Evolutionary conservation across 176 grass and related monocot species (phyloP).

Genomic region (Typha latifolia): DNA sequence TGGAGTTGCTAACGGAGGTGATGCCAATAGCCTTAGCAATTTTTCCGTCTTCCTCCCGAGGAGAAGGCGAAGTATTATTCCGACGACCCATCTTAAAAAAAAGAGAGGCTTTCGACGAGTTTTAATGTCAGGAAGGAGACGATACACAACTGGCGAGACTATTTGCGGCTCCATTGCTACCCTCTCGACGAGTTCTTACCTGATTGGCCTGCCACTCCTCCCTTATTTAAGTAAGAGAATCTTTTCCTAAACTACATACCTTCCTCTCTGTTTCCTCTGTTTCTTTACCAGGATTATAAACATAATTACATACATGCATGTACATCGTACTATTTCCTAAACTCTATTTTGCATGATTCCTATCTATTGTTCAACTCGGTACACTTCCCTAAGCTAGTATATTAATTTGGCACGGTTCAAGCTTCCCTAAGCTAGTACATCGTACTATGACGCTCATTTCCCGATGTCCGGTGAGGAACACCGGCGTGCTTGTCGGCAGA

Average conservation of each 20-base stretch:
- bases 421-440: neutral
- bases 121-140: slow-evolving; percentile 73
- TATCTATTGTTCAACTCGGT: neutral
- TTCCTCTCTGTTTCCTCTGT: slow-evolving; percentile 1
- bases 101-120: slow-evolving; percentile 70
- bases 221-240: slow-evolving; percentile 62
- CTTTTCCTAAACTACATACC: neutral
- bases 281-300: neutral
- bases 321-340: too few relatives aligned
- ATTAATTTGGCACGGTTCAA: neutral
- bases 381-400: neutral
- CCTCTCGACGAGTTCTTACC: slow-evolving; percentile 57
- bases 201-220: slow-evolving; percentile 58
- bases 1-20: slow-evolving; percentile 41
- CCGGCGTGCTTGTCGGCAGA: neutral
- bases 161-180: slow-evolving; percentile 62
- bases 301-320: neutral
- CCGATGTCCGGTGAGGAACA: neutral
- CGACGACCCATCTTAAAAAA: slow-evolving; percentile 58
- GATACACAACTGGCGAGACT: slow-evolving; percentile 72
- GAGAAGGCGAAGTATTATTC: slow-evolving; percentile 70
- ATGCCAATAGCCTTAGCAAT: slow-evolving; percentile 41
- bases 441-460: neutral
- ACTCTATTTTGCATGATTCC: too few relatives aligned
- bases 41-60: slow-evolving; percentile 56